Base-by-base conservation (phyloP, 176 grass and related monocot genomes). In the Poa annua region DNA sequence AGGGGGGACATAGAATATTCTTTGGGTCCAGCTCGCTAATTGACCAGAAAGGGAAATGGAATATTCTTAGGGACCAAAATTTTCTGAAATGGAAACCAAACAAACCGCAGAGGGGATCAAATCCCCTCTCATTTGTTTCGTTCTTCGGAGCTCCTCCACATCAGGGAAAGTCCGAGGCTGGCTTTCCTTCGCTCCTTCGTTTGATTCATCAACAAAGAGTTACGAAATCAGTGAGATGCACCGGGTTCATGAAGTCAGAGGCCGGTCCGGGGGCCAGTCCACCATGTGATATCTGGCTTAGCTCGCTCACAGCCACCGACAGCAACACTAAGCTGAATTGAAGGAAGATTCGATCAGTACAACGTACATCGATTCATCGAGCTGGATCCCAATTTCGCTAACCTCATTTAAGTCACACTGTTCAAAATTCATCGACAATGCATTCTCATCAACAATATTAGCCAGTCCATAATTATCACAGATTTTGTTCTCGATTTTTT, bases 261-360 rank as follows among this genome's bases (percentile, higher is more conserved):
- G 21, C 61, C 50, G 50, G 51, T 26, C 42, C 42, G 17, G 54
- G 8, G n/a, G 0, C 7, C 65, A 71, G 53, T 56, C 70, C 55
- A 64, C 76, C 55, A 47, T 33, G 52, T 76, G 32, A 1, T 50
- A 50, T 42, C 54, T 15, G 14, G 52, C 47, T 50, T 72, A 44
- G 3, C 44, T 48, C 81, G 8, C 56, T 69, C 75, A 56, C 75
- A 49, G 75, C 66, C 81, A 80, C 75, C 81, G 81, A 84, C 86
- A 66, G 75, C 67, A 4, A 8, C 48, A 21, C 67, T 48, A 25
- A 26, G 57, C 49, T 20, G 86, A 80, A 80, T 75, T 80, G 21
- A 74, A 57, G 75, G 24, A 1, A 36, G 53, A 13, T 55, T 71
- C 73, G 6, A 33, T 60, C 1, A 72, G 16, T 50, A 22, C 65